Base-by-base conservation (phyloP, 1,139 yeast genomes). In the Pichia sp. region DNA sequence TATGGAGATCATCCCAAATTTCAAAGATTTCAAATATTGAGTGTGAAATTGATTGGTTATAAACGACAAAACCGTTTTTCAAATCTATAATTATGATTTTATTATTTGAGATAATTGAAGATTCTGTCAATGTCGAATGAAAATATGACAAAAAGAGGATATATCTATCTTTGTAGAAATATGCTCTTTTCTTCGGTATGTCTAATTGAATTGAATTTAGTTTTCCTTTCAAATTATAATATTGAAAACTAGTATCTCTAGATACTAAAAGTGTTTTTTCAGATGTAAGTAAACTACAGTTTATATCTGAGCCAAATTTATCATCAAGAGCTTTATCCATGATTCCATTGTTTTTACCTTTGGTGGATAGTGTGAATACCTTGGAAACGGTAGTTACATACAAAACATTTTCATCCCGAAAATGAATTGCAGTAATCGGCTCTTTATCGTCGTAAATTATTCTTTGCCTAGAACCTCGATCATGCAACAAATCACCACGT, bases 381-480 rank as follows among this genome's bases (percentile, higher is more conserved):
- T 75, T 80, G 29, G 83, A 76, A 0, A 95, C 81, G 1, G 95
- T 79, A 2, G 85, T 71, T 33, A 83, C 78, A 58, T 75, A 85
- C 27, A 82, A 58, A 5, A 71, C 48, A 29, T 59, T 52, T 27
- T 67, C 67, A 39, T 71, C 75, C 48, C 70, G 68, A 53, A 84
- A 77, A 35, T 75, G 71, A 2, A 92, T 64, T 0, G 88, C 85
- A 0, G 98, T 90, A 29, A 94, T 73, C 0, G 97, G 95, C 44
- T 86, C 94, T 29, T 67, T 64, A 11, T 31, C 33, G 51, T 83
- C 85, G 57, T 79, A 86, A 1, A 90, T 79, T 0, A 83, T 63
- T 34, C 97, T 68, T 58, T 90, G 97, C 52, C 92, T 77, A 4
- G 95, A 79, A 0, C 98, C 98, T 48, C 96, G 66, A 58, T 94